Evolutionary conservation across 2,329 filamentous ascomycete species (phyloP), one percentile per base, ranked within the genome.

Genomic region (Aureobasidium sp.): DNA sequence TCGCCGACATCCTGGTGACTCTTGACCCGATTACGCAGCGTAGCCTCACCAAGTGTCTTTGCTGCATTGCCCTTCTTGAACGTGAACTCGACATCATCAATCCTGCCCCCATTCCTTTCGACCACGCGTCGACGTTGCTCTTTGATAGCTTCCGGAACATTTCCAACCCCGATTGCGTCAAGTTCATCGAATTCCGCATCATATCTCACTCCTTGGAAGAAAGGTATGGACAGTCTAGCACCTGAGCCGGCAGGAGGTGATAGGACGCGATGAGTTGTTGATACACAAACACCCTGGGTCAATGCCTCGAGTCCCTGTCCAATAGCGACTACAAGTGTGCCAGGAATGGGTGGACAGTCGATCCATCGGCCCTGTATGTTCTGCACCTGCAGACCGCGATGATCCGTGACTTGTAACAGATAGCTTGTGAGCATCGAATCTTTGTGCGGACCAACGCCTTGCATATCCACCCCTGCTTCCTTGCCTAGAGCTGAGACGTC

Each of bases 1-100:
- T 92, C 88, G 1, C 89, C 90, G 1, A 96, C 91, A 73, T 95
- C 91, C 3, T 87, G 88, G 76, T 96, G 91, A 67, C 88, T 91
- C 81, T 92, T 94, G 68, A 95, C 82, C 15, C 91, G 78, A 75
- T 95, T 96, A 76, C 89, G 82, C 71, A 96, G 76, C 63, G 90
- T 95, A 12, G 90, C 91, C 78, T 95, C 83, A 12, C 56, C 56
- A 14, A 59, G 31, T 8, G 56, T 49, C 34, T 59, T 59, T 14
- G 56, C 56, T 29, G 22, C 25, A 62, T 84, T 80, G 17, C 89
- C 89, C 65, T 81, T 85, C 27, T 86, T 82, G 70, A 95, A 95
- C 2, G 90, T 94, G 72, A 94, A 95, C 77, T 95, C 91, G 49
- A 93, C 89, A 70, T 92, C 89, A 68, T 91, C 88, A 47, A 85